phyloP scores from a whole-genome alignment of 768 basidiomycete species.

The Boletus edulis region DNA sequence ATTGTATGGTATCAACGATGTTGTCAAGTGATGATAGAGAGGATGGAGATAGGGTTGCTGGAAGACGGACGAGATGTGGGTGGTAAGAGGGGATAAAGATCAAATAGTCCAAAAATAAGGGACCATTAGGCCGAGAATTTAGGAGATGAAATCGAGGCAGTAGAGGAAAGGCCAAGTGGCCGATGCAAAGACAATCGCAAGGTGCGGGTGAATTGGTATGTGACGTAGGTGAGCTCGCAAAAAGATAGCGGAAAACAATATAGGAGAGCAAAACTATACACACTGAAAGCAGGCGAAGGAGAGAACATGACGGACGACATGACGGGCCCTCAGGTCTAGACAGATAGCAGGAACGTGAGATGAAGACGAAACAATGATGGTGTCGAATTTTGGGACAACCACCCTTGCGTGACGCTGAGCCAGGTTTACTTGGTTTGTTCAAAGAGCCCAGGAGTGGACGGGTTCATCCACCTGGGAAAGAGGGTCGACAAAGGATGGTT shows the following conservation, averaged over 20 bases:
- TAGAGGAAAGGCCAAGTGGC: not conserved
- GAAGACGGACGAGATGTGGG: not conserved
- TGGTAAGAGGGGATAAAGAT: slow-evolving; percentile 8
- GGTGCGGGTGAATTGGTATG: not conserved
- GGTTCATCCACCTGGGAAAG: slow-evolving; percentile 32
- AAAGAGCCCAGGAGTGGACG: slow-evolving; percentile 27
- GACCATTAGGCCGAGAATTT: not conserved
- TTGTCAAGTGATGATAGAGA: not conserved
- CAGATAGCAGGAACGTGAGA: not conserved
- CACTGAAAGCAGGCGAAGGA: slow-evolving; percentile 22
- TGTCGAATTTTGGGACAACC: not conserved
- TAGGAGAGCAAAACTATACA: slow-evolving; percentile 19
- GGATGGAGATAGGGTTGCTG: not conserved
- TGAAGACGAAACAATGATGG: slow-evolving; percentile 12
- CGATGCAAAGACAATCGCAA: not conserved
- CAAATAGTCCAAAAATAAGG: slow-evolving; percentile 18
- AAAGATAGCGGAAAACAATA: slow-evolving; percentile 13
- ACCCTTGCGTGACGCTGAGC: not conserved
- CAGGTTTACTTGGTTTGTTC: not conserved
- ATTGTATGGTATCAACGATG: not conserved
- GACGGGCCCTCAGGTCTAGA: slow-evolving; percentile 4
- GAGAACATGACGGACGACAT: slow-evolving; percentile 8
- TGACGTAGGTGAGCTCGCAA: not conserved
- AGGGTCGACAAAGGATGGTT: slow-evolving; percentile 14
- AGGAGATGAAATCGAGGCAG: not conserved